Conservation (phyloP, 306 rosid species). For the Prosopis cineraria region DNA sequence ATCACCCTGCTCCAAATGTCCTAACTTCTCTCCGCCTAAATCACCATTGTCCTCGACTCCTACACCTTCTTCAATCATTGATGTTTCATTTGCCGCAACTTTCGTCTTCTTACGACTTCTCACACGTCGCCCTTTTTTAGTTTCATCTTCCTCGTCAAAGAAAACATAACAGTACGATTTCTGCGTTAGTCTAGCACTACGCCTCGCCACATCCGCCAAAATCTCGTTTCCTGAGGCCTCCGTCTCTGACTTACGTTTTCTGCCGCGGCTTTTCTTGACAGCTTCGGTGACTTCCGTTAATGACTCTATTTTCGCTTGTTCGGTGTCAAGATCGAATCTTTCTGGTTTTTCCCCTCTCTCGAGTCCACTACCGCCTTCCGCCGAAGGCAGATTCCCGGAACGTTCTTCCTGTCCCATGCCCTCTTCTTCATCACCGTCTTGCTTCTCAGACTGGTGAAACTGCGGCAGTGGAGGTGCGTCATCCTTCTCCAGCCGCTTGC, state of each 20-base stretch:
- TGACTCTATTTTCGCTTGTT: neutral
- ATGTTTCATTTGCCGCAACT: neutral
- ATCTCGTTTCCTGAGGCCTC: neutral
- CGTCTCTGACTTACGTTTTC: conserved; percentile 27
- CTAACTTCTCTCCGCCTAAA: neutral
- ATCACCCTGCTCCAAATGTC: neutral
- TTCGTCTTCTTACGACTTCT: neutral
- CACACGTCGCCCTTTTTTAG: neutral
- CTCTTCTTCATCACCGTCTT: neutral
- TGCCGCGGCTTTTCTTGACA: conserved; percentile 8
- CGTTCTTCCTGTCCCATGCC: neutral
- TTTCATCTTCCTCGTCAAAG: neutral
- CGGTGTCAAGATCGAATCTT: neutral
- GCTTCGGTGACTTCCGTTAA: neutral
- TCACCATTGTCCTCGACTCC: neutral
- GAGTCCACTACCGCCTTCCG: neutral
- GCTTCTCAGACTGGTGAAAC: neutral
- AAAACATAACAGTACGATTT: neutral
- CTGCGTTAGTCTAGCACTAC: neutral
- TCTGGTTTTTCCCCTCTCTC: neutral
- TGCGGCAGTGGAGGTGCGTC: neutral
- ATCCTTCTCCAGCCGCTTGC: neutral
- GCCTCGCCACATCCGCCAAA: neutral
- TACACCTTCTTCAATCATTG: neutral
- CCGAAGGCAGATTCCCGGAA: neutral